Evolutionary conservation across 257 asterid species (phyloP).

Genomic region (Capsicum baccatum): DNA sequence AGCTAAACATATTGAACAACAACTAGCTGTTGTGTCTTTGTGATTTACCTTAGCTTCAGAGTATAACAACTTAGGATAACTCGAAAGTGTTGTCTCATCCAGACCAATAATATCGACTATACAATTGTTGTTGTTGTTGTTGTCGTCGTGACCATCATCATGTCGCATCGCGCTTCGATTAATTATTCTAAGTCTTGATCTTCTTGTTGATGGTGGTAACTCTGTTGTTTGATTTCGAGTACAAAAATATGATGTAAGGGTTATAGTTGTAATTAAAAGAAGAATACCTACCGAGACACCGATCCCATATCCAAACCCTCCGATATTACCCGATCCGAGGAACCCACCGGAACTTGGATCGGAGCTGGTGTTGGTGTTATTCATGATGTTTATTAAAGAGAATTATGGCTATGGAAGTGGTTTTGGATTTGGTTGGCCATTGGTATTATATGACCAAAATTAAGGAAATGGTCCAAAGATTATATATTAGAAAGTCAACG

Average conservation of each 20-base stretch:
- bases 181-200: neutral
- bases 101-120: conserved; percentile 56
- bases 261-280: conserved; percentile 82
- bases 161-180: neutral
- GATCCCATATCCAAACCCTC: conserved; percentile 87
- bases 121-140: neutral
- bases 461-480: conserved; percentile 31
- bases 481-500: conserved; percentile 19
- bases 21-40: conserved; percentile 60
- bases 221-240: conserved; percentile 46
- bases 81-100: conserved; percentile 69
- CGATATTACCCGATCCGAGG: conserved; percentile 57
- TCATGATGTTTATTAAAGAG: conserved; percentile 41
- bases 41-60: conserved; percentile 66
- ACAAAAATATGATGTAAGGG: conserved; percentile 81
- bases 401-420: conserved; percentile 18
- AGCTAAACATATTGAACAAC: conserved; percentile 86
- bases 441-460: conserved; percentile 27
- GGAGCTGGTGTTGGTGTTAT: conserved; percentile 37
- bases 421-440: conserved; percentile 41
- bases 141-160: neutral
- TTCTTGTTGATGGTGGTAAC: conserved; percentile 34
- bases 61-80: conserved; percentile 72
- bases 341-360: conserved; percentile 42
- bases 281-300: conserved; percentile 87